Base-by-base conservation (phyloP, 257 asterid species). In the Solanum gracilifrons region DNA sequence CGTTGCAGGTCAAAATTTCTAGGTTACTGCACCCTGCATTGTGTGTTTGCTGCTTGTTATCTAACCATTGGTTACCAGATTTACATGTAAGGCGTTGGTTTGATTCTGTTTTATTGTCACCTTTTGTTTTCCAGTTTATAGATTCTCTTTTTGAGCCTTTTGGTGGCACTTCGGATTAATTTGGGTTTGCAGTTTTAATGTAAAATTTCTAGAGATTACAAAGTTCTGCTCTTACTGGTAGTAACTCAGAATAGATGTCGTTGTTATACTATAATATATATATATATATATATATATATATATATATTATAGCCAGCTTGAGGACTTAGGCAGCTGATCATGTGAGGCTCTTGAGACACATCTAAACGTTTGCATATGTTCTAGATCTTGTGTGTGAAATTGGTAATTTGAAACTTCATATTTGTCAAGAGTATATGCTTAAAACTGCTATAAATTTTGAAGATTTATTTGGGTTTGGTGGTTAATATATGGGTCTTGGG, bases 31-130 rank as follows among this genome's bases (percentile, higher is more conserved):
- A 55, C 74, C 88, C 27, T 64, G 83, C 88, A 20, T 2, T 0
- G 90, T 73, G 82, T 88, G 90, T 41, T 89, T 89, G 85, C 75
- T 89, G 92, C 95, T 89, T 68, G 58, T 37, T 37, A 23, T 55
- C 33, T 25, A 43, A 25, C 84, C 64, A 7, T 16, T 77, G 84
- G n/a, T 0, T 39, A 39, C 60, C 84, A 77, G 60, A 77, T 77
- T n/a, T 41, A 77, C 60, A n/a, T 77, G 84, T 13, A 13, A 12
- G 36, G 36, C 62, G 33, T 25, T 41, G 62, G 62, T 76, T 39
- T 55, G 64, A 18, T 55, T 55, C 84, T 39, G 84, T 25, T 77
- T 36, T 74, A 37, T 75, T 12, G 10, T 75, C 13, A 23, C 83
- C 21, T 27, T 27, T 27, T 12, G 37, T 27, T 43, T 25, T 35